Percentiles rank a stretch among this genome's conserved stretches.
Evolutionary conservation across 2,329 filamentous ascomycete species (phyloP).

Genomic region (Colletotrichum magnum): DNA sequence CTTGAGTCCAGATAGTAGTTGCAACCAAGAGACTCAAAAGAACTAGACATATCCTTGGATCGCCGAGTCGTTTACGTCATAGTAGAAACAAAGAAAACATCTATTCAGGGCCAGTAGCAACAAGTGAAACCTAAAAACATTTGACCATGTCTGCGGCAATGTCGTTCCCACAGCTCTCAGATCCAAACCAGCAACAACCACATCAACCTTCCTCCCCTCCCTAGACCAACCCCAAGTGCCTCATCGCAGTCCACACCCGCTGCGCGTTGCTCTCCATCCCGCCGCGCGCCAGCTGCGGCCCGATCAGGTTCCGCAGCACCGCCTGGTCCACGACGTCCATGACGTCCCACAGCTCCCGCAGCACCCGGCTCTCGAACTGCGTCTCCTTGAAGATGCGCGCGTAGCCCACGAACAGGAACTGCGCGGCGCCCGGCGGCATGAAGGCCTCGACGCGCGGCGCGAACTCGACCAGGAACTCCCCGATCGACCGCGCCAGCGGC

Average conservation of each 20-base stretch:
- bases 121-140: no score
- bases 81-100: no score
- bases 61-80: no score
- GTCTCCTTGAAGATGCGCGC: conserved; percentile 38
- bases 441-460: conserved; percentile 39
- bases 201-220: not conserved
- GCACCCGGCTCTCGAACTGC: conserved; percentile 20
- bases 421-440: conserved; percentile 20
- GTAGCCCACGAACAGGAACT: conserved; percentile 33
- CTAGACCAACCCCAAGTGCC: conserved; percentile 33
- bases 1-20: no score
- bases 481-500: conserved; percentile 43
- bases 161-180: no score
- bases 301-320: conserved; percentile 19
- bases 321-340: conserved; percentile 31
- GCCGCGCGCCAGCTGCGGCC: conserved; percentile 25
- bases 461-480: conserved; percentile 45
- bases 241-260: conserved; percentile 33
- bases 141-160: no score
- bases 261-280: conserved; percentile 32
- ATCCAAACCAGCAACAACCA: not conserved
- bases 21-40: no score
- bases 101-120: no score
- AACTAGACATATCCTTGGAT: no score
- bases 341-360: conserved; percentile 36